Evolutionary conservation across 2,329 filamentous ascomycete species (phyloP).

Genomic region (Sclerotinia trifoliorum): DNA sequence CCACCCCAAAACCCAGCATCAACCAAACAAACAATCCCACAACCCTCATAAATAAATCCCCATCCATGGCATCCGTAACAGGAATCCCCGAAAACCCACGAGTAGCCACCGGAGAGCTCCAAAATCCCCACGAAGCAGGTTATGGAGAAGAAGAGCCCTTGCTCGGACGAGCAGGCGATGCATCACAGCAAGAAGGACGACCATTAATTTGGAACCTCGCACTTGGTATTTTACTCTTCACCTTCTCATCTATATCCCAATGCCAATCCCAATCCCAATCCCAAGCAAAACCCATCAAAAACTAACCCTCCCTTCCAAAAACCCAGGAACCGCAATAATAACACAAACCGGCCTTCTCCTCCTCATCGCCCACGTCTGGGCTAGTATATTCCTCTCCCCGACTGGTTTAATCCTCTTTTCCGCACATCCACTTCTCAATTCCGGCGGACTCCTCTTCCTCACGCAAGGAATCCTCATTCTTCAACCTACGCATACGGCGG

Average conservation of each 20-base stretch:
- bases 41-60: neutral
- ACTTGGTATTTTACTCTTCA: slow-evolving; percentile 55
- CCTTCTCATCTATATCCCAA: neutral
- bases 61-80: slow-evolving; percentile 65
- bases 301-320: slow-evolving; percentile 26
- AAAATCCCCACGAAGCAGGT: slow-evolving; percentile 35
- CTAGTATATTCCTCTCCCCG: slow-evolving; percentile 64
- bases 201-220: slow-evolving; percentile 69
- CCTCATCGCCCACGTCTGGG: slow-evolving; percentile 75
- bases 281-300: neutral
- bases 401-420: slow-evolving; percentile 72
- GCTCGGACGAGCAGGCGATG: slow-evolving; percentile 70
- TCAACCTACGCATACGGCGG: slow-evolving; percentile 77
- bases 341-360: slow-evolving; percentile 78
- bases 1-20: neutral
- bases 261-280: neutral
- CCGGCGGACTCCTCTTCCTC: slow-evolving; percentile 68
- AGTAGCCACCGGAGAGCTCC: slow-evolving; percentile 39
- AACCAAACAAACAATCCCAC: neutral
- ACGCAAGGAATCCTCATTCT: slow-evolving; percentile 79
- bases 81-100: slow-evolving; percentile 56
- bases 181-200: slow-evolving; percentile 63
- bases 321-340: slow-evolving; percentile 72
- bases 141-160: slow-evolving; percentile 64
- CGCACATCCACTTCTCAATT: slow-evolving; percentile 74